Base-by-base conservation (phyloP, 192 early-diverging fungal species). In the Obelidium mucronatum region DNA sequence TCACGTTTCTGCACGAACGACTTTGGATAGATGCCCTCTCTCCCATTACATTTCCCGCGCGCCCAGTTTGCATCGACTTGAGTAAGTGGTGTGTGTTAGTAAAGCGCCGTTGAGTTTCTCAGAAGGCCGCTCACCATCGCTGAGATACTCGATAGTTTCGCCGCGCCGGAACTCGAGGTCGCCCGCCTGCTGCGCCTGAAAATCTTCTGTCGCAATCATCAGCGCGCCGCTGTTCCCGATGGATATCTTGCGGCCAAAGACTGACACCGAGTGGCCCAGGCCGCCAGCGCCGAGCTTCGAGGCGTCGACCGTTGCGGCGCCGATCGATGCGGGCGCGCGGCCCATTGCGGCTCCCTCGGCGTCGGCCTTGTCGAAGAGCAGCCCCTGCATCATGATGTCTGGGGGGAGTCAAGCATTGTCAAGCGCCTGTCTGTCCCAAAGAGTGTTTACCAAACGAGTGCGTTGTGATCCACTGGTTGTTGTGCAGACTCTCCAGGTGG, bases 401-500 rank as follows among this genome's bases (percentile, higher is more conserved):
- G 55, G 17, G 24, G 8, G 8, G 55, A 8, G 26, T 11, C 8
- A 8, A 24, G 55, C 6, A 8, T 58, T 31, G 22, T 58, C 6
- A 58, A n/a, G n/a, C n/a, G n/a, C n/a, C n/a, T n/a, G n/a, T n/a
- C n/a, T n/a, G n/a, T n/a, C n/a, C n/a, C n/a, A n/a, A n/a, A n/a
- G n/a, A n/a, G n/a, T n/a, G n/a, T n/a, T 54, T 40, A 74, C 72
- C 72, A 37, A 62, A 74, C 22, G 72, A 74, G 24, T 63, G 60
- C 26, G 72, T 74, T 33, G 59, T 74, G 36, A 74, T 74, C 72
- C 72, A 74, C 24, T 62, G 58, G 56, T 74, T 60, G 58, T 37
- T 39, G 31, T 62, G 56, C 42, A 62, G 59, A 22, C 37, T 48
- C 36, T 74, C 59, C 24, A 74, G 42, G 59, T 62, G 34, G 53